Evolutionary conservation across 768 basidiomycete genomes (phyloP), one percentile per base, ranked within the genome.

Genomic region (Xanthoconium stramineum): DNA sequence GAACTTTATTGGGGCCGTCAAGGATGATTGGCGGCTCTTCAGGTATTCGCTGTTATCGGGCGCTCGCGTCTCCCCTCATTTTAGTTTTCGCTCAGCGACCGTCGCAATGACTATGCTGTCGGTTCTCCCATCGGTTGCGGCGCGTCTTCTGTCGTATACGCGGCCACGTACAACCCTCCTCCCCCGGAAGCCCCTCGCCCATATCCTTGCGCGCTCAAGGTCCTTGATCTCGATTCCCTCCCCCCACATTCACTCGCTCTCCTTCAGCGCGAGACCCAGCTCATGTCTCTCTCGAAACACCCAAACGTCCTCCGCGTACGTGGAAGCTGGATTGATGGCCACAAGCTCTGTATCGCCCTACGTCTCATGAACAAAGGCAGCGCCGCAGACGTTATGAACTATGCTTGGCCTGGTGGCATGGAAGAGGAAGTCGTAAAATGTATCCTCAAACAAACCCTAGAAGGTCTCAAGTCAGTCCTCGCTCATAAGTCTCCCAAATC

Each of bases 271-370:
- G 93, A 96, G 73, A 94, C 94, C 0, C 89, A 90, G 47, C 79
- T 95, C 36, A 95, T 95, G 93, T 92, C 91, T 2, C 80, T 95
- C 6, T 89, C 85, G 12, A 95, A 95, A 64, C 93, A 94, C 57
- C 91, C 91, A n/a, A 93, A 95, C 61, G 92, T 95, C 19, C 78
- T 95, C 13, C 89, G 93, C 54, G 93, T 96, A 5, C 86, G 93
- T 61, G 93, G 93, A 17, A 87, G 86, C 15, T 96, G 94, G 94
- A 80, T 90, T 65, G 79, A 84, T 6, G 92, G 89, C 40, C 87
- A 89, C 70, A 89, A 88, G 65, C 79, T 96, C 8, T 82, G 84
- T 67, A 95, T 96, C 58, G 93, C 93, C 9, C 75, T 93, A 54
- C 89, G 92, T 50, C 82, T 94, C 48, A 94, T 94, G 91, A 91